A percentile compares a stretch with the other conserved stretches of the same genome.
Conservation (phyloP, 1,284 basidiomycete species). For the Psilocybe mexicana region DNA sequence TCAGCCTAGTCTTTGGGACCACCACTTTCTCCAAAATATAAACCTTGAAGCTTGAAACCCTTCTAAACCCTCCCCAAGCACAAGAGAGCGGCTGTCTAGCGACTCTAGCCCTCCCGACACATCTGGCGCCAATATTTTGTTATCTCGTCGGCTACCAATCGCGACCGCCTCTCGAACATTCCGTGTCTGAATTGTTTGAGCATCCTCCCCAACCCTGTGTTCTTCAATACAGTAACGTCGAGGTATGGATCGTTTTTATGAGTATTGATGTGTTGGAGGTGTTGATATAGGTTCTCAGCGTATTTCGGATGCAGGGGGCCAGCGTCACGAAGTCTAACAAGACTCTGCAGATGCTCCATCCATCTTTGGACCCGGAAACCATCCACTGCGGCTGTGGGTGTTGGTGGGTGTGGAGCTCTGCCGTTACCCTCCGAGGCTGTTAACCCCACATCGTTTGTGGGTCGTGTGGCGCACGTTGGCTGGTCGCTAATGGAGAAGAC, state of each 20-base stretch:
- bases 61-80: too few species aligned
- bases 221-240: conserved; percentile 21
- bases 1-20: too few species aligned
- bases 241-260: conserved; percentile 21
- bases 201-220: conserved; percentile 21
- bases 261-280: conserved; percentile 23
- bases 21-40: too few species aligned
- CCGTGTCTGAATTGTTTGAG: conserved; percentile 22
- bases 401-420: not conserved
- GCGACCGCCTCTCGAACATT: conserved; percentile 8
- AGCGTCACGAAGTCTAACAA: conserved; percentile 19
- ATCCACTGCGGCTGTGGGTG: not conserved
- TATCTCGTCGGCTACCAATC: conserved; percentile 15
- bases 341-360: conserved; percentile 22
- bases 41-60: too few species aligned
- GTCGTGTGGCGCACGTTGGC: not conserved
- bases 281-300: conserved; percentile 18
- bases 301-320: conserved; percentile 19
- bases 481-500: not conserved
- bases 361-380: conserved; percentile 8
- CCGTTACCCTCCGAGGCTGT: too few species aligned
- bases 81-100: too few species aligned
- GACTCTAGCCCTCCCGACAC: conserved; percentile 8
- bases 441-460: not conserved
- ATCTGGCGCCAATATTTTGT: conserved; percentile 18